phyloP scores from a whole-genome alignment of 2,329 filamentous ascomycete species.

The Fusarium beomiforme region DNA sequence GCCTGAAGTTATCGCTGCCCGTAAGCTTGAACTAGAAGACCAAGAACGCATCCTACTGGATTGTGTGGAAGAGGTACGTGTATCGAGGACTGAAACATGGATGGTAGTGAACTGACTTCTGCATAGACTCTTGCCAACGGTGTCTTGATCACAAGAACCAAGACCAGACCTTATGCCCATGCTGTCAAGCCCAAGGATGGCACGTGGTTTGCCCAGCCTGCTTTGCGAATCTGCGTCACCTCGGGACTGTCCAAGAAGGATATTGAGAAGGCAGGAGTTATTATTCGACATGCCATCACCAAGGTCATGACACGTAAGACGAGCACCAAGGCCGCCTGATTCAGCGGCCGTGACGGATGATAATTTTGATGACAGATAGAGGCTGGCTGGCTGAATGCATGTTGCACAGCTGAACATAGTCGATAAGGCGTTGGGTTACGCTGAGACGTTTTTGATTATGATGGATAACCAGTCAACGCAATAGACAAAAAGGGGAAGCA shows the following conservation, averaged over 20 bases:
- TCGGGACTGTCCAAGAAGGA: conserved; percentile 92
- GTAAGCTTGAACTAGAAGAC: conserved; percentile 75
- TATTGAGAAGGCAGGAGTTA: conserved; percentile 90
- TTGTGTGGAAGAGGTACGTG: conserved; percentile 92
- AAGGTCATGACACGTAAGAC: conserved; percentile 82
- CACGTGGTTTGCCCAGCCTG: conserved; percentile 76
- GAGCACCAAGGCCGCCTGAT: conserved; percentile 50
- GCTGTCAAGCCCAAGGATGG: conserved; percentile 74
- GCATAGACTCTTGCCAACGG: conserved; percentile 82
- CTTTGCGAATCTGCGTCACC: conserved; percentile 91
- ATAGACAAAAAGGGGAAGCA: conserved; percentile 13
- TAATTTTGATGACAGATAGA: background rate
- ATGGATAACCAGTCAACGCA: background rate
- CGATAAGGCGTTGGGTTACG: background rate
- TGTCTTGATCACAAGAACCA: conserved; percentile 88
- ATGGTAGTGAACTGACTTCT: conserved; percentile 21
- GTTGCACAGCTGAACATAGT: background rate
- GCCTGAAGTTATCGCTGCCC: conserved; percentile 78
- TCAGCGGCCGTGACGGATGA: background rate
- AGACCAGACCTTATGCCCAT: conserved; percentile 74
- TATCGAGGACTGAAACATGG: background rate
- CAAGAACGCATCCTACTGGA: conserved; percentile 89
- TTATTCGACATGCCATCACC: conserved; percentile 90
- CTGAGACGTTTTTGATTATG: conserved; percentile 4
- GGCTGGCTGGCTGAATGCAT: background rate